Conservation (phyloP, 371 early-diverging fungal genomes). For the Entomophthora muscae region DNA sequence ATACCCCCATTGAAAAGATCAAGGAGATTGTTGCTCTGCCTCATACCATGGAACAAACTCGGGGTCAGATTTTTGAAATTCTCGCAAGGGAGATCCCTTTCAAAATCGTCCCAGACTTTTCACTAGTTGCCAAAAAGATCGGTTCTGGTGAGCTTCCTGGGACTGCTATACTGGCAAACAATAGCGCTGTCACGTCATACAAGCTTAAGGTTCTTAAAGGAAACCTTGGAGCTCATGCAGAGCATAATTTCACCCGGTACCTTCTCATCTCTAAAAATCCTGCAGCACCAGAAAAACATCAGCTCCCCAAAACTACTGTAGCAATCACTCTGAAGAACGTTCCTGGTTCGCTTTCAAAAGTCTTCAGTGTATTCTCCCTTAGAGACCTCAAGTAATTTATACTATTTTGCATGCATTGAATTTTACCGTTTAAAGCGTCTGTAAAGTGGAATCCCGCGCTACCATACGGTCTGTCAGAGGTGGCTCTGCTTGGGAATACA, state of each 20-base stretch:
- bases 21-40: neutral
- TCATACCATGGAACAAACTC: neutral
- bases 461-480: neutral
- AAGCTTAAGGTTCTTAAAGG: neutral
- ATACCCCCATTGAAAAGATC: neutral
- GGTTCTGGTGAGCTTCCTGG: neutral
- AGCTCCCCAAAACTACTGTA: conserved; percentile 7
- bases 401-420: neutral
- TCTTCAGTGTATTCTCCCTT: conserved; percentile 4
- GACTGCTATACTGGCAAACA: neutral
- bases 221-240: neutral
- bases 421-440: neutral
- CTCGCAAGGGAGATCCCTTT: neutral
- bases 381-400: conserved; percentile 8
- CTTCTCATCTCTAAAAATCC: neutral
- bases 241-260: conserved; percentile 3
- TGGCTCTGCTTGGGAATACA: conserved; percentile 6
- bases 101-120: neutral
- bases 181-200: neutral
- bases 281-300: conserved; percentile 2
- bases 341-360: conserved; percentile 5
- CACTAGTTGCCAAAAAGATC: neutral
- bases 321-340: conserved; percentile 1
- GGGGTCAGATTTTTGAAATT: neutral
- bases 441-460: conserved; percentile 10